These are phyloP conservation scores for Hydrangea macrophylla DNA, from an alignment of 148 eudicot genomes.

Conservation along the genomic window DNA sequence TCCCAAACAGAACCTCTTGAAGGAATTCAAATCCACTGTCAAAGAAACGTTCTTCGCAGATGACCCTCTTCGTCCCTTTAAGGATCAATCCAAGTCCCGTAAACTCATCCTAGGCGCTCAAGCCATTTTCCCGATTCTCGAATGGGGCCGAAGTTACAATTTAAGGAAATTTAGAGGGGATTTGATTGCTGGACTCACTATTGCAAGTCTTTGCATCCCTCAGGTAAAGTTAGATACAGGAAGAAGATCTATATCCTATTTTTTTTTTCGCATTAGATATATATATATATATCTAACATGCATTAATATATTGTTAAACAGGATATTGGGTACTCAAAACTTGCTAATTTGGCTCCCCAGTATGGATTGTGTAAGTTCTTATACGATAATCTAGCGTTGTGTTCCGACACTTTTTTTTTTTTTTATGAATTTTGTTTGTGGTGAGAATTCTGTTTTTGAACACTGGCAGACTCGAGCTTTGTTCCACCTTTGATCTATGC, in stretches of 20 bases:
- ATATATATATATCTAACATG: slow-evolving; percentile 1
- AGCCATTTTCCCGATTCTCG: slow-evolving; percentile 70
- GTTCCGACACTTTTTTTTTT: background rate
- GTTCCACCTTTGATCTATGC: slow-evolving; percentile 76
- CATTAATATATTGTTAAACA: slow-evolving; percentile 21
- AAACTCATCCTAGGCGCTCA: slow-evolving; percentile 58
- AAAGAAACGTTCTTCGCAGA: slow-evolving; percentile 63
- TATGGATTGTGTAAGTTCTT: slow-evolving; percentile 41
- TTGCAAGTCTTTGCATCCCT: slow-evolving; percentile 81
- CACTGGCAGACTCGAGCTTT: slow-evolving; percentile 57
- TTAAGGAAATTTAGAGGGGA: slow-evolving; percentile 53
- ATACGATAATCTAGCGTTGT: background rate
- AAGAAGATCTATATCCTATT: background rate
- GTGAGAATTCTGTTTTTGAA: background rate
- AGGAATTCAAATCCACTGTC: slow-evolving; percentile 40
- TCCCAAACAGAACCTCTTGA: slow-evolving; percentile 46
- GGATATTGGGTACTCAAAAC: slow-evolving; percentile 80
- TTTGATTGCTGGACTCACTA: slow-evolving; percentile 68
- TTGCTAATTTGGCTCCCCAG: slow-evolving; percentile 62
- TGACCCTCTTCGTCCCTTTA: slow-evolving; percentile 62
- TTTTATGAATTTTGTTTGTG: background rate
- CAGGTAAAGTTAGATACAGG: slow-evolving; percentile 38
- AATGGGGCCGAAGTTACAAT: slow-evolving; percentile 55
- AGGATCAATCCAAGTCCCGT: slow-evolving; percentile 47
- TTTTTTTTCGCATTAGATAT: background rate